Percentiles rank a stretch among this genome's conserved stretches.
These are phyloP conservation scores for Salvia sclarea DNA, from an alignment of 305 asterid species.

Conservation along the genomic window DNA sequence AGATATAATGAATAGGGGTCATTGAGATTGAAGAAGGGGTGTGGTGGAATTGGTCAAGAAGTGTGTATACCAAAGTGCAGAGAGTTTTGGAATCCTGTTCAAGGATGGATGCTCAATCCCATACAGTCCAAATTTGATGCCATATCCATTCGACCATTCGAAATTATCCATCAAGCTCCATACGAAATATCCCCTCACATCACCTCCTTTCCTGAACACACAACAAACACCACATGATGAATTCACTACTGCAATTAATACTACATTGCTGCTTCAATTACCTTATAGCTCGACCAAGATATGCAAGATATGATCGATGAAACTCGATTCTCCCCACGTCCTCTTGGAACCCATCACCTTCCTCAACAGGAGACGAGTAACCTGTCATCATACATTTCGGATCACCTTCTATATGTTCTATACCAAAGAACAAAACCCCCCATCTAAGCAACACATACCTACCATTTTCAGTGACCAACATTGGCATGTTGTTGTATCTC, in stretches of 20 bases:
- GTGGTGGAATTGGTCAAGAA: conserved; percentile 48
- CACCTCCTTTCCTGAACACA: conserved; percentile 70
- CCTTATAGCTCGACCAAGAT: conserved; percentile 76
- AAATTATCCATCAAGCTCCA: conserved; percentile 80
- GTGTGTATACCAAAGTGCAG: conserved; percentile 57
- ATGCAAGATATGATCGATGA: conserved; percentile 60
- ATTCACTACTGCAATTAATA: no score
- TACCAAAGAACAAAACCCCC: no score
- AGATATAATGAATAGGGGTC: no score
- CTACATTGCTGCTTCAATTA: no score
- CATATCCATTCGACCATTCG: conserved; percentile 62
- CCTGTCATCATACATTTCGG: conserved; percentile 46
- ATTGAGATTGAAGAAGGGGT: neutral
- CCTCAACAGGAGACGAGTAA: conserved; percentile 48
- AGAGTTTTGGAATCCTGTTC: conserved; percentile 57
- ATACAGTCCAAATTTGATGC: conserved; percentile 50
- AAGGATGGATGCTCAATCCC: conserved; percentile 41
- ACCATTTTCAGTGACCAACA: conserved; percentile 77
- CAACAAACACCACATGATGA: no score
- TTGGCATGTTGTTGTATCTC: conserved; percentile 75
- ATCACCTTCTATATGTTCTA: neutral
- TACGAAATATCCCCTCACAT: conserved; percentile 68
- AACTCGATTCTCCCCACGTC: conserved; percentile 61
- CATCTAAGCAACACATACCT: no score
- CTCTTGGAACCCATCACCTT: conserved; percentile 38